phyloP scores from a whole-genome alignment of 495 filamentous ascomycete species.

The Beverwykella pulmonaria region DNA sequence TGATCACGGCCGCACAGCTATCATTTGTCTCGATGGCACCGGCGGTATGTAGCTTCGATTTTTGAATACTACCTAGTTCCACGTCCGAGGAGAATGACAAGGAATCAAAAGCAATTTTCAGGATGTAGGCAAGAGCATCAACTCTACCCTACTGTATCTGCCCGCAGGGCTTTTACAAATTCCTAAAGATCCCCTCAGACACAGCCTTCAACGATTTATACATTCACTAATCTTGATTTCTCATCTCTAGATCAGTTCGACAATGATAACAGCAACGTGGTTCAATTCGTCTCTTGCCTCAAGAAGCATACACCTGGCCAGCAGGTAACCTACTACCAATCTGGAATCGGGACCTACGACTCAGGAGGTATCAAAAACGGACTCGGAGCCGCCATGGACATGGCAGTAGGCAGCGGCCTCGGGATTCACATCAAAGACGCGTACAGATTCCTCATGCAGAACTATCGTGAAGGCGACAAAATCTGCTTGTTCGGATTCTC shows the following conservation, averaged over 20 bases:
- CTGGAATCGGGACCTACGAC: conserved; percentile 50
- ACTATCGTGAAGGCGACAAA: conserved; percentile 46
- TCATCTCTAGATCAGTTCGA: conserved; percentile 42
- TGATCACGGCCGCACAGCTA: conserved; percentile 40
- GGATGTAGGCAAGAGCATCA: too few species aligned
- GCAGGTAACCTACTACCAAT: conserved; percentile 50
- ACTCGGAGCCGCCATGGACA: conserved; percentile 44
- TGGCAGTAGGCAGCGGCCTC: conserved; percentile 48
- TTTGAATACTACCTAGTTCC: too few species aligned
- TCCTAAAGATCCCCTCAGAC: too few species aligned
- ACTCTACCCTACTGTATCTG: too few species aligned
- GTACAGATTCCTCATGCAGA: conserved; percentile 49
- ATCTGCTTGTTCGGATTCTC: conserved; percentile 51
- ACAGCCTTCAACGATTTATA: too few species aligned
- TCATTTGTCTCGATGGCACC: conserved; percentile 50
- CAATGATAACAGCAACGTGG: conserved; percentile 50
- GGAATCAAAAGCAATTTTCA: too few species aligned
- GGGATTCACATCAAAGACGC: conserved; percentile 49
- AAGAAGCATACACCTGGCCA: conserved; percentile 44
- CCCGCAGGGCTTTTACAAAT: too few species aligned
- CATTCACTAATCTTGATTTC: too few species aligned
- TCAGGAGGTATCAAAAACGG: conserved; percentile 44
- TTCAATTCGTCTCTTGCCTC: conserved; percentile 48
- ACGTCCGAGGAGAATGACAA: too few species aligned
- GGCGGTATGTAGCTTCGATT: conserved; percentile 27